These are phyloP conservation scores for Cyclostephanos tholiformis DNA, from an alignment of 108 stramenopile species.

Conservation along the genomic window DNA sequence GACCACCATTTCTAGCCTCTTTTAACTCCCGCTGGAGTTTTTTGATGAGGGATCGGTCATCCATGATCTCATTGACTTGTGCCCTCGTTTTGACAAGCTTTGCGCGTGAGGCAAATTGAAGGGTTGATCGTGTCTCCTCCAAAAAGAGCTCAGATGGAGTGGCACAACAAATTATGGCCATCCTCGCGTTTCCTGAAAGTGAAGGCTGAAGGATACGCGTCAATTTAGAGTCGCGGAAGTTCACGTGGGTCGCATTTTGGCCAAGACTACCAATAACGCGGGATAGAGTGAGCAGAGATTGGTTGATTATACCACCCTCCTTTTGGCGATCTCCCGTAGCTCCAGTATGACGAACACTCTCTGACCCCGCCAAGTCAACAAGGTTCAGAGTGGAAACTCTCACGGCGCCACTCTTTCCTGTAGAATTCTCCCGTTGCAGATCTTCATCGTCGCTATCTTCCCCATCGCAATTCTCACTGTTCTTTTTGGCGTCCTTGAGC, in stretches of 20 bases:
- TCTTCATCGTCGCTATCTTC: slow-evolving; percentile 35
- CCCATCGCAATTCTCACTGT: slow-evolving; percentile 27
- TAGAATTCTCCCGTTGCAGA: slow-evolving; percentile 15
- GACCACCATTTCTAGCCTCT: slow-evolving; percentile 46
- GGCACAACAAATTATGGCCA: slow-evolving; percentile 96
- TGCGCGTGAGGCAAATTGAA: slow-evolving; percentile 94
- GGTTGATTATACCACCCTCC: slow-evolving; percentile 99
- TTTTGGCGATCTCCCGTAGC: slow-evolving; percentile 95
- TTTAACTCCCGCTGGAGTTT: slow-evolving; percentile 76
- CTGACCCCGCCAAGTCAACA: slow-evolving; percentile 91
- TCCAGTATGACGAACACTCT: slow-evolving; percentile 91
- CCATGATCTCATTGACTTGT: slow-evolving; percentile 76
- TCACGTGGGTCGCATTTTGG: slow-evolving; percentile 66
- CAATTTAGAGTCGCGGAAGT: slow-evolving; percentile 95
- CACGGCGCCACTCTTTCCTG: slow-evolving; percentile 64
- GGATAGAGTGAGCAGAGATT: slow-evolving; percentile 94
- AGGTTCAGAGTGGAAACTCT: slow-evolving; percentile 86
- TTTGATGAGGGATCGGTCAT: slow-evolving; percentile 75
- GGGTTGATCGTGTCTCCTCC: slow-evolving; percentile 96
- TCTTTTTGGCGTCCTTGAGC: slow-evolving; percentile 25
- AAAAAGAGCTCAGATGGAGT: slow-evolving; percentile 83
- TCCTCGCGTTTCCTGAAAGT: slow-evolving; percentile 92
- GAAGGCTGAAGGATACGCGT: slow-evolving; percentile 98
- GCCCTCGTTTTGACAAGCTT: slow-evolving; percentile 84
- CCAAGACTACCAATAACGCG: slow-evolving; percentile 99